Evolutionary conservation across 768 basidiomycete genomes (phyloP).

Genomic region (Trametes elegans): DNA sequence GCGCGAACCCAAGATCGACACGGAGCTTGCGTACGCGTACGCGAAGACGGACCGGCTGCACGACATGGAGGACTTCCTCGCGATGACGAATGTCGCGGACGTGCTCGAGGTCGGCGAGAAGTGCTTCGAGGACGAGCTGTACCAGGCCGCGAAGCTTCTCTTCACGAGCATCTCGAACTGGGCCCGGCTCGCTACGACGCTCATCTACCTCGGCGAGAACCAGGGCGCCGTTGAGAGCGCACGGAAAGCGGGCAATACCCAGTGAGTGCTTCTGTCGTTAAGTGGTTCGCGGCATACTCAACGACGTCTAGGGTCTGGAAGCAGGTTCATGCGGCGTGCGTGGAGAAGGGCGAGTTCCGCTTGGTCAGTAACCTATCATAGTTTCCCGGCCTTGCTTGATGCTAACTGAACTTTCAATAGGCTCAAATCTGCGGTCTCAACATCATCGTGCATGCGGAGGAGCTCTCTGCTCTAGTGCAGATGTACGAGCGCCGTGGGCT

Average conservation of each 20-base stretch:
- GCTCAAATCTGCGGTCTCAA: constrained; percentile 99
- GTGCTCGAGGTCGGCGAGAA: constrained; percentile 97
- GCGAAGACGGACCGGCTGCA: constrained; percentile 97
- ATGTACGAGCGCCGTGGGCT: constrained; percentile 89
- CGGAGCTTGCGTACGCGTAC: constrained; percentile 96
- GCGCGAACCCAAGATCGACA: constrained; percentile 97
- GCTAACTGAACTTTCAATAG: constrained; percentile 31
- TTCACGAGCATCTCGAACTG: constrained; percentile 99
- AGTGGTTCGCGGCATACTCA: background rate
- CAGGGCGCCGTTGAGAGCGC: constrained; percentile 98
- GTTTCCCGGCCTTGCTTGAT: background rate
- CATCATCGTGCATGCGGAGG: constrained; percentile 94
- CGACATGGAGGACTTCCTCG: constrained; percentile 99
- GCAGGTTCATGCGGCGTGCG: constrained; percentile 97
- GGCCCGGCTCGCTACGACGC: constrained; percentile 95
- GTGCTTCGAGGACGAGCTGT: constrained; percentile 97
- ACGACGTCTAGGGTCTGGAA: constrained; percentile 84
- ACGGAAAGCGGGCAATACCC: constrained; percentile 98
- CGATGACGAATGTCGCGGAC: constrained; percentile 98
- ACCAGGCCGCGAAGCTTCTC: constrained; percentile 93
- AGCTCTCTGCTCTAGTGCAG: constrained; percentile 68
- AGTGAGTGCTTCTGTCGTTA: constrained; percentile 46
- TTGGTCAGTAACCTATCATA: constrained; percentile 44
- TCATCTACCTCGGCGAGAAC: constrained; percentile 98
- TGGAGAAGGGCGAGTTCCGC: constrained; percentile 96